phyloP scores from a whole-genome alignment of 2,329 filamentous ascomycete genomes.

The Penicillium sp. region DNA sequence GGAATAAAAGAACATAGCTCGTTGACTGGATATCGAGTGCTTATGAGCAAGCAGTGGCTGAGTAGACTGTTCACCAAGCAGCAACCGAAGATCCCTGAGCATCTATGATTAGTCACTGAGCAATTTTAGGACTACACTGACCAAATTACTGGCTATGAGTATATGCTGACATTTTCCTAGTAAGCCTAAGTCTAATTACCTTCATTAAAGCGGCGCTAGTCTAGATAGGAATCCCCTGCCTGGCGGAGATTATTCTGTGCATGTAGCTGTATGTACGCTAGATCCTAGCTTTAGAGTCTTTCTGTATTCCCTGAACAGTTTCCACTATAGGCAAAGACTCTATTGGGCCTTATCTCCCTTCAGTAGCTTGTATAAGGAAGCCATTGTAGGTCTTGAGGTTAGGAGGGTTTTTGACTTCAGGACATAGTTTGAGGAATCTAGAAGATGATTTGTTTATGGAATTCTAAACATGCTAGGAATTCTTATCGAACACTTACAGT shows the following conservation, averaged over 20 bases:
- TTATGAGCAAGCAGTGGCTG: background rate
- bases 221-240: constrained; percentile 6
- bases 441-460: background rate
- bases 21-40: background rate
- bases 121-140: no score
- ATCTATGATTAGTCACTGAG: no score
- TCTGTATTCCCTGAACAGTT: no score
- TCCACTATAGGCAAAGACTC: background rate
- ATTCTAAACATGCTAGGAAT: background rate
- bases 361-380: background rate
- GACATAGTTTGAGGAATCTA: background rate
- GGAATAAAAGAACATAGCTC: background rate
- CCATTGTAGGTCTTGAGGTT: background rate
- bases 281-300: no score
- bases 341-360: background rate
- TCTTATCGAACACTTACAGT: background rate
- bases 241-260: background rate
- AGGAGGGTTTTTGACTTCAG: background rate
- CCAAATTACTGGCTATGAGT: no score
- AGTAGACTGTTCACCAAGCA: background rate
- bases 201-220: constrained; percentile 2
- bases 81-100: no score
- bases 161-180: no score
- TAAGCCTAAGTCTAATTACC: background rate
- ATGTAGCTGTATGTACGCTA: background rate